Conservation (phyloP, 805 yeast species). For the Cyberlindnera euphorbiae region DNA sequence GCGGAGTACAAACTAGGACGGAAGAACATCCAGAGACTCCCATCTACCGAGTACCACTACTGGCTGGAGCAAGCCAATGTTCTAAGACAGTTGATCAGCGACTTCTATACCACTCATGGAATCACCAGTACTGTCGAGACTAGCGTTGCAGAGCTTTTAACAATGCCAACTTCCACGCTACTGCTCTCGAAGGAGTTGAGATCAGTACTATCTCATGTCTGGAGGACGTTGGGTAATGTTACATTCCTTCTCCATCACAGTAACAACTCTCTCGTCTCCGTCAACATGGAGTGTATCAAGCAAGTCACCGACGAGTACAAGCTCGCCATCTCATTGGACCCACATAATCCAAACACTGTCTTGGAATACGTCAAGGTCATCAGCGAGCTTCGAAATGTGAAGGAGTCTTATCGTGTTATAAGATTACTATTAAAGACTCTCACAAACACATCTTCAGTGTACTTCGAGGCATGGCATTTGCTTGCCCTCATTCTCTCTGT, state of each 20-base stretch:
- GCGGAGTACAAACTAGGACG: background rate
- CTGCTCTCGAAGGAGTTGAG: too few species aligned
- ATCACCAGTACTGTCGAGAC: conserved; percentile 5
- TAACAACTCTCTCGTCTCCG: conserved; percentile 9
- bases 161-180: too few species aligned
- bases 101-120: conserved; percentile 11
- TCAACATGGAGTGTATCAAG: background rate
- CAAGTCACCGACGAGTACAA: conserved; percentile 7
- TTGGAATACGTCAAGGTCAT: conserved; percentile 46
- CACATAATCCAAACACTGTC: background rate
- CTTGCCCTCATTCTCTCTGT: conserved; percentile 59
- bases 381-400: conserved; percentile 39
- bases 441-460: conserved; percentile 31
- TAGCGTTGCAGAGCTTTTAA: conserved; percentile 3
- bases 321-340: conserved; percentile 17
- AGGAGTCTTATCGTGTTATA: conserved; percentile 40
- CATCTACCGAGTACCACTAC: conserved; percentile 10
- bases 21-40: background rate
- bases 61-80: conserved; percentile 6
- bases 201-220: conserved; percentile 4
- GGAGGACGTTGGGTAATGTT: conserved; percentile 16
- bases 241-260: conserved; percentile 10
- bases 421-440: conserved; percentile 39
- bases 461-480: conserved; percentile 63
- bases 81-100: conserved; percentile 11